A percentile compares a stretch with the other conserved stretches of the same genome.
These are phyloP conservation scores for Leccinum colubrinum DNA, from an alignment of 1,284 basidiomycete species.

Conservation along the genomic window DNA sequence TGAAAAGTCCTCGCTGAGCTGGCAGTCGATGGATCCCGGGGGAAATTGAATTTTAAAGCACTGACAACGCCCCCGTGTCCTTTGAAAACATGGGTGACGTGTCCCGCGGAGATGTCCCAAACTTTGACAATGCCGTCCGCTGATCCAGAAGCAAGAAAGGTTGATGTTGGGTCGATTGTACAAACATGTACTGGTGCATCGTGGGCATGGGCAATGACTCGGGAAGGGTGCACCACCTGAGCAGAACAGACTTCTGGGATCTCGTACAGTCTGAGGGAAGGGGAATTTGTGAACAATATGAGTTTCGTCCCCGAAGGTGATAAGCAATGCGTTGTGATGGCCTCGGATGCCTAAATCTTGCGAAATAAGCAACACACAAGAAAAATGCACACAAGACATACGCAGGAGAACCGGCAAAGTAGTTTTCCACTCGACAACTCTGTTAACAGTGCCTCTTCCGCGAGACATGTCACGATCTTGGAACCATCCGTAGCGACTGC, in stretches of 20 bases:
- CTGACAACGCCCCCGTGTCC: constrained; percentile 97
- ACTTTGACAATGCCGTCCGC: constrained; percentile 97
- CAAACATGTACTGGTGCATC: constrained; percentile 93
- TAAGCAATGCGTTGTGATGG: constrained; percentile 63
- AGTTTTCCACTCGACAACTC: constrained; percentile 73
- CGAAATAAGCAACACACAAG: constrained; percentile 6
- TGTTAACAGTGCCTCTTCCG: constrained; percentile 83
- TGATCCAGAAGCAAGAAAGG: constrained; percentile 91
- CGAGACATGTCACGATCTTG: constrained; percentile 83
- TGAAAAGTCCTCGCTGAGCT: constrained; percentile 61
- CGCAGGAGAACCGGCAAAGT: constrained; percentile 80
- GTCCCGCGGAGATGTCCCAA: constrained; percentile 89
- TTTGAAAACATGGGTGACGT: constrained; percentile 92
- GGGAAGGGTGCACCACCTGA: constrained; percentile 57
- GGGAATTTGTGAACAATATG: constrained; percentile 65
- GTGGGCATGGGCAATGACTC: constrained; percentile 82
- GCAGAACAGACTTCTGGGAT: constrained; percentile 50
- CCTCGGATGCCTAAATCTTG: constrained; percentile 57
- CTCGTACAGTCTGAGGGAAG: constrained; percentile 68
- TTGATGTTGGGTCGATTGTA: constrained; percentile 80
- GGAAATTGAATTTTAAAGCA: constrained; percentile 81
- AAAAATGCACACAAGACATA: constrained; percentile 42
- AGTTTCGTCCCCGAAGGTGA: constrained; percentile 64
- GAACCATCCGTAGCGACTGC: constrained; percentile 79
- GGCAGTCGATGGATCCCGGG: constrained; percentile 52